These are phyloP conservation scores for Agaricus sinodeliciosus DNA, from an alignment of 768 basidiomycete species.

Conservation along the genomic window DNA sequence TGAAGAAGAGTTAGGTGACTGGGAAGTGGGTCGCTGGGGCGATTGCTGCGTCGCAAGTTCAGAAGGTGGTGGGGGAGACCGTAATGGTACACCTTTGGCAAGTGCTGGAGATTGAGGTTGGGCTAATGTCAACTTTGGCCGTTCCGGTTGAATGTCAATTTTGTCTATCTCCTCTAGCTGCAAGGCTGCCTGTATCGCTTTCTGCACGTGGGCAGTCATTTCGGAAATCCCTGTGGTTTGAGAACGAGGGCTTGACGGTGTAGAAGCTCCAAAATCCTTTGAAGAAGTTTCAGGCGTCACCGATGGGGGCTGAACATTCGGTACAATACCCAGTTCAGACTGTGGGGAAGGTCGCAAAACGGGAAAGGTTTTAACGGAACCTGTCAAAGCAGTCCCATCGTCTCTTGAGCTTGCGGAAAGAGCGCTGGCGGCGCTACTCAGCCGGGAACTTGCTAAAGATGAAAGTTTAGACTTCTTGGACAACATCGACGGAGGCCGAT, in stretches of 20 bases:
- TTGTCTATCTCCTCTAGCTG: conserved; percentile 51
- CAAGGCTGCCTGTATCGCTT: conserved; percentile 65
- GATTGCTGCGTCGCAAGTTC: conserved; percentile 7
- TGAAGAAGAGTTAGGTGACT: background rate
- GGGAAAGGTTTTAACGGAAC: conserved; percentile 69
- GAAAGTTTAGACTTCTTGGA: conserved; percentile 61
- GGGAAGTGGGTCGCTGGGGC: background rate
- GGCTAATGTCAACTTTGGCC: conserved; percentile 12
- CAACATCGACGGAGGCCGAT: conserved; percentile 19
- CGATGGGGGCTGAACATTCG: conserved; percentile 28
- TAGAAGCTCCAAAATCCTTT: conserved; percentile 14
- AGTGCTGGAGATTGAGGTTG: conserved; percentile 14
- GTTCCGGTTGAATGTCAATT: conserved; percentile 12
- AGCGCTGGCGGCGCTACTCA: conserved; percentile 34
- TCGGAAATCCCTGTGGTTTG: conserved; percentile 29
- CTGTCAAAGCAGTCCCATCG: conserved; percentile 44
- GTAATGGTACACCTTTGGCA: conserved; percentile 3
- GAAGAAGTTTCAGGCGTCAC: conserved; percentile 19
- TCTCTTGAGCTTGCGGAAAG: conserved; percentile 49
- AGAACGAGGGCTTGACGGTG: conserved; percentile 14
- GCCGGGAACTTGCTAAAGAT: conserved; percentile 58
- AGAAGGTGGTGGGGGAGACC: conserved; percentile 2
- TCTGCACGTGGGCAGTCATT: conserved; percentile 52
- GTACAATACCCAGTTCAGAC: conserved; percentile 30
- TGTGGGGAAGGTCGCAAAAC: conserved; percentile 59